Evolutionary conservation across 2,329 filamentous ascomycete species (phyloP), one percentile per base, ranked within the genome.

Genomic region (Calonectria pseudoturangicola): DNA sequence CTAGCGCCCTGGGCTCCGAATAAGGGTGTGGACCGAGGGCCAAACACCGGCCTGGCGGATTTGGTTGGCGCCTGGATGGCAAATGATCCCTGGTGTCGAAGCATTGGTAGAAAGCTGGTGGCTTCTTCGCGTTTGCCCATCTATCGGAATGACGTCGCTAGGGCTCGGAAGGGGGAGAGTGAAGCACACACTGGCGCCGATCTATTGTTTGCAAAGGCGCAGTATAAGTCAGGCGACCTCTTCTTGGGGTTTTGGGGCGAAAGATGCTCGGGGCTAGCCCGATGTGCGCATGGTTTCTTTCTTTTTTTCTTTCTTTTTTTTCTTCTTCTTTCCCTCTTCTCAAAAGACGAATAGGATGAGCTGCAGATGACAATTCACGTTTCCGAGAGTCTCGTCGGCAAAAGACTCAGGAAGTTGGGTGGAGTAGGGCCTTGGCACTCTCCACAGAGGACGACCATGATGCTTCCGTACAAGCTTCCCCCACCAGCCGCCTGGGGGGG

Each of bases 401-500:
- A 54, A 47, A 47, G 48, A 10, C 18, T 28, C 58, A n/a, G 54
- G 15, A 25, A 36, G 45, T 13, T 36, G 63, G n/a, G 43, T 41
- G 18, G 36, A 21, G 18, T 50, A 56, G 27, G 30, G 21, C 51
- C 69, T 71, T 71, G 69, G 54, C 62, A 66, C 68, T 71, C 68
- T 71, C 68, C 68, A 71, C 68, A 66, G 36, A 33, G 18, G 39
- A 58, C 50, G 50, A 47, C 45, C 51, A 62, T 36, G 54, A 60
- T 62, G 63, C 25, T 56, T 67, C 45, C 47, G 63, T 63, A 36
- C 45, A 67, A 71, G 68, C 68, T 60, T 47, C 68, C 69, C 68
- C 63, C 63, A 71, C 69, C 64, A 64, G 64, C 69, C 27, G 47
- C 64, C 64, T 58, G 64, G 63, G 68, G 63, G 68, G 65, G 50